These are phyloP conservation scores for Setaria italica DNA, from an alignment of 202 grass and related monocot species.

Conservation along the genomic window DNA sequence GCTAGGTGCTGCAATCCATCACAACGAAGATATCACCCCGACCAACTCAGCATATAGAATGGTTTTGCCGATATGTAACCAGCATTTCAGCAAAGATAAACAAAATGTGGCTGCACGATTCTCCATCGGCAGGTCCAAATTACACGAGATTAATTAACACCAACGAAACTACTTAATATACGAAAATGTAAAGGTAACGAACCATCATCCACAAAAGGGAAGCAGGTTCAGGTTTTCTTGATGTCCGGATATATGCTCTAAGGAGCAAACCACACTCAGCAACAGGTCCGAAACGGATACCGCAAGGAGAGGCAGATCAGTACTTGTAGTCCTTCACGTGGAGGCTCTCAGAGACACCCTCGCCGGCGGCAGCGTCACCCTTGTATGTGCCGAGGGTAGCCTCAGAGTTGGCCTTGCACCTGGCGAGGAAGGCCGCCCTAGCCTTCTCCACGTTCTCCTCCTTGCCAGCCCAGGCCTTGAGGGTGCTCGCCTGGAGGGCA, in stretches of 20 bases:
- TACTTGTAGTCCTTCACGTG: slow-evolving; percentile 96
- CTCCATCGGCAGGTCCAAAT: slow-evolving; percentile 35
- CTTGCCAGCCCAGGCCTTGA: slow-evolving; percentile 87
- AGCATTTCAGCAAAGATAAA: slow-evolving; percentile 18
- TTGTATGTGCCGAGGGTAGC: slow-evolving; percentile 78
- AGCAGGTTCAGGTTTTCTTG: slow-evolving; percentile 41
- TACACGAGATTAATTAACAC: slow-evolving; percentile 19
- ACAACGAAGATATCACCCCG: not conserved
- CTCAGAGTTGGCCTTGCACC: slow-evolving; percentile 89
- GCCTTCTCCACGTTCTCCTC: slow-evolving; percentile 72
- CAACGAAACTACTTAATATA: slow-evolving; percentile 38
- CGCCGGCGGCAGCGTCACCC: slow-evolving; percentile 54
- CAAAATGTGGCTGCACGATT: slow-evolving; percentile 40
- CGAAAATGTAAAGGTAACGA: not conserved
- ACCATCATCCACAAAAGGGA: slow-evolving; percentile 33
- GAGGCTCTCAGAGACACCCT: slow-evolving; percentile 71
- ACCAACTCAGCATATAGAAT: slow-evolving; percentile 25
- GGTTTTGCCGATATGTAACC: slow-evolving; percentile 12
- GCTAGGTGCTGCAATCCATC: not conserved
- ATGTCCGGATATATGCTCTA: slow-evolving; percentile 41
- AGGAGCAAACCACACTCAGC: slow-evolving; percentile 45
- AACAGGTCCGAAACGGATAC: slow-evolving; percentile 25
- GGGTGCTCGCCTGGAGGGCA: slow-evolving; percentile 88
- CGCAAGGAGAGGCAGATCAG: slow-evolving; percentile 42
- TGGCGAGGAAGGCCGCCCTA: slow-evolving; percentile 62